Percentiles rank a stretch among this genome's conserved stretches.
Evolutionary conservation across 2,329 filamentous ascomycete species (phyloP).

Genomic region (Trichoderma atroviride): DNA sequence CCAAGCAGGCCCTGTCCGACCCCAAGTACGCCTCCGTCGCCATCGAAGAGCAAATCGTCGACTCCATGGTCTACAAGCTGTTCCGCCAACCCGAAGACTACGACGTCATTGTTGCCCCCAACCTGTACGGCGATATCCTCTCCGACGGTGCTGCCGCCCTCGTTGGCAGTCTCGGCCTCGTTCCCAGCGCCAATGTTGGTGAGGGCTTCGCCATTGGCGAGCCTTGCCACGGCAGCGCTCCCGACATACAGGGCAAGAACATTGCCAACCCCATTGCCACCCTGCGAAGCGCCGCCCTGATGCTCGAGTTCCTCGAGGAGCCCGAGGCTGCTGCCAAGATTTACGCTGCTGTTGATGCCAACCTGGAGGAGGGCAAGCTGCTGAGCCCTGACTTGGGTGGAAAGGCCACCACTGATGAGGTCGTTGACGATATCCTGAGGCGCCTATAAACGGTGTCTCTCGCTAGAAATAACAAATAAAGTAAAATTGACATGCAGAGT

Average conservation of each 20-base stretch:
- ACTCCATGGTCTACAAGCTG: conserved; percentile 99
- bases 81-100: conserved; percentile 95
- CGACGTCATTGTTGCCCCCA: conserved; percentile 96
- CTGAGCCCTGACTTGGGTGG: conserved; percentile 91
- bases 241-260: conserved; percentile 89
- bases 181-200: conserved; percentile 93
- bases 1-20: conserved; percentile 80
- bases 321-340: conserved; percentile 85
- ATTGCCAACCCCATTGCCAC: conserved; percentile 98
- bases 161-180: conserved; percentile 87
- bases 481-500: background rate
- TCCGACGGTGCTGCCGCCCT: conserved; percentile 94
- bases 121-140: conserved; percentile 90
- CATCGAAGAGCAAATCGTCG: conserved; percentile 98
- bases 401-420: conserved; percentile 80
- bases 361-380: conserved; percentile 79
- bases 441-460: conserved; percentile 60
- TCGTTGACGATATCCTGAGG: conserved; percentile 83
- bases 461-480: background rate
- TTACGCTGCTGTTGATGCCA: conserved; percentile 88
- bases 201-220: conserved; percentile 95
- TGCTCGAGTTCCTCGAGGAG: conserved; percentile 94
- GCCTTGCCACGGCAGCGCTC: conserved; percentile 94
- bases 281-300: conserved; percentile 83
- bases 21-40: conserved; percentile 93